Percentiles rank a stretch among this genome's conserved stretches.
Evolutionary conservation across 2,329 filamentous ascomycete genomes (phyloP).

Genomic region (Colletotrichum brevisporum): DNA sequence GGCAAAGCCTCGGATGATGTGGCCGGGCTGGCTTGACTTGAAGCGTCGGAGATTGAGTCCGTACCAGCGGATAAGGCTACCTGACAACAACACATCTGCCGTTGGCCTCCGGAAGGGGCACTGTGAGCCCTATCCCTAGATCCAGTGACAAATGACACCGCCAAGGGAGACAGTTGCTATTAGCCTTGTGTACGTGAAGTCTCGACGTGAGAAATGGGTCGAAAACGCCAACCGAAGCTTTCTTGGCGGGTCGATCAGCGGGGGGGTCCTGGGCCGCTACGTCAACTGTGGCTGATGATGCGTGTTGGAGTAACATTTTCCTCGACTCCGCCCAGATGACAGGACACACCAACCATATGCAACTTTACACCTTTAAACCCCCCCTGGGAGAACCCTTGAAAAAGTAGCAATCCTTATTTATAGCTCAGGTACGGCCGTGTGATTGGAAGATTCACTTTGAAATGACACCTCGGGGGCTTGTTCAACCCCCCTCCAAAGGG

Average conservation of each 20-base stretch:
- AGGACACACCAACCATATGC: background rate
- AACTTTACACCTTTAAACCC: background rate
- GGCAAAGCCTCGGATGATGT: constrained; percentile 24
- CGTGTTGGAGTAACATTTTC: constrained; percentile 18
- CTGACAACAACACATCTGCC: background rate
- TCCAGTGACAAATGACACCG: constrained; percentile 8
- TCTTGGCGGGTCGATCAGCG: constrained; percentile 36
- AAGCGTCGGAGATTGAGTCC: background rate
- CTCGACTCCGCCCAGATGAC: constrained; percentile 20
- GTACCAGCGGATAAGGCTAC: background rate
- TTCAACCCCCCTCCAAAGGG: background rate
- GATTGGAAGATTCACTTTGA: constrained; percentile 25
- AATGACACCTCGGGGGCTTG: background rate
- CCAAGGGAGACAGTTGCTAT: constrained; percentile 12
- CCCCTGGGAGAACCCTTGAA: constrained; percentile 6
- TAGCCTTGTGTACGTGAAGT: constrained; percentile 11
- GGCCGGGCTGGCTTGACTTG: constrained; percentile 4
- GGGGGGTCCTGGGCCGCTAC: constrained; percentile 30
- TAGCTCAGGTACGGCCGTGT: constrained; percentile 20
- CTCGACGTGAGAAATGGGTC: background rate
- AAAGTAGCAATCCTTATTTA: constrained; percentile 24
- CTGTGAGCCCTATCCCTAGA: constrained; percentile 13
- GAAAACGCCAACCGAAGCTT: constrained; percentile 35
- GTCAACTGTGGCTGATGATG: constrained; percentile 37
- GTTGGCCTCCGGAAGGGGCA: background rate